Percentiles rank a stretch among this genome's conserved stretches.
phyloP scores from a whole-genome alignment of 2,329 filamentous ascomycete species.

The Ophiostoma ulmi region DNA sequence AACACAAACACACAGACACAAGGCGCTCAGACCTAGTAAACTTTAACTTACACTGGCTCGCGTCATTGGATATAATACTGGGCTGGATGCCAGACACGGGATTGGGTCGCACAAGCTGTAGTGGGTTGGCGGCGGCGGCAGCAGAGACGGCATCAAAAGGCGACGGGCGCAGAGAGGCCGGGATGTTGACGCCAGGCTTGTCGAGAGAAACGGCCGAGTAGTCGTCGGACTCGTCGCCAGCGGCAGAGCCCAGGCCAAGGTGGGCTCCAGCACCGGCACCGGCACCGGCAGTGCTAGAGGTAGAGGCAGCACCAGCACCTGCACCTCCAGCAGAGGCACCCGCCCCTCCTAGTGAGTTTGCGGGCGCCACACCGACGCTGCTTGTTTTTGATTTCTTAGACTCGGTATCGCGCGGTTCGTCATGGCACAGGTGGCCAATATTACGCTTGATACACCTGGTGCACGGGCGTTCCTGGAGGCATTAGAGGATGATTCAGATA shows the following conservation, averaged over 20 bases:
- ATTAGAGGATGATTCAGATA: conserved; percentile 2
- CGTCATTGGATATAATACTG: conserved; percentile 54
- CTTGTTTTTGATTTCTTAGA: conserved; percentile 71
- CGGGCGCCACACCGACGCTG: conserved; percentile 51
- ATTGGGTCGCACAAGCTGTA: conserved; percentile 68
- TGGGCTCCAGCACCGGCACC: neutral
- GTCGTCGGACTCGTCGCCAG: conserved; percentile 42
- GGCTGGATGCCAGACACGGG: conserved; percentile 62
- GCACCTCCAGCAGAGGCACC: neutral
- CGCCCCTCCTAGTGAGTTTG: conserved; percentile 45
- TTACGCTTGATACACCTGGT: conserved; percentile 97
- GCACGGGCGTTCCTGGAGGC: conserved; percentile 79
- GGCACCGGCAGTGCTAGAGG: neutral
- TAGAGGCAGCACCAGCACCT: neutral
- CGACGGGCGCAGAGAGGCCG: conserved; percentile 37
- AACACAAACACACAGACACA: neutral
- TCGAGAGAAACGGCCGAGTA: conserved; percentile 55
- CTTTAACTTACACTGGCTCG: conserved; percentile 64
- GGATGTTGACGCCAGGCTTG: conserved; percentile 31
- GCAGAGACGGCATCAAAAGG: conserved; percentile 35
- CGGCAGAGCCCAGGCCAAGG: neutral
- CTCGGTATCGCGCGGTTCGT: conserved; percentile 83
- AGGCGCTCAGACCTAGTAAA: conserved; percentile 9
- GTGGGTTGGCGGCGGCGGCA: conserved; percentile 39
- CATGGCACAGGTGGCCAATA: conserved; percentile 96